phyloP scores from a whole-genome alignment of 208 protist species.

The Endotrypanum monterogeii region DNA sequence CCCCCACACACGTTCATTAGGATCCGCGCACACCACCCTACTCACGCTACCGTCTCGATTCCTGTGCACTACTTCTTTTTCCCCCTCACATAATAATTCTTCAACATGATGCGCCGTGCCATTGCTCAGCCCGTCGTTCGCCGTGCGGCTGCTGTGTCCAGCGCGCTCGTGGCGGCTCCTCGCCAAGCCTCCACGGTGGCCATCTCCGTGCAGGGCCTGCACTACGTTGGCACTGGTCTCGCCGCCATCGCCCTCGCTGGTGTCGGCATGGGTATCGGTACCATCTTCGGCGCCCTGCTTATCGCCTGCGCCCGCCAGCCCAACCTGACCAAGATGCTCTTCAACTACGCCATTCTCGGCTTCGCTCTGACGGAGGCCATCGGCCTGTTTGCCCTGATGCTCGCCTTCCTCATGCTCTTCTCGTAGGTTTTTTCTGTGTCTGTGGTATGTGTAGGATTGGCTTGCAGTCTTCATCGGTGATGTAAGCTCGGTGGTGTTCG shows the following conservation, averaged over 20 bases:
- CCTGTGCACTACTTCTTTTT: slow-evolving; percentile 4
- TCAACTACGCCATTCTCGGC: slow-evolving; percentile 86
- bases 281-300: slow-evolving; percentile 72
- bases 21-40: neutral
- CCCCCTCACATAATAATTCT: neutral
- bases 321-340: slow-evolving; percentile 78
- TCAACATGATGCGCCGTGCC: slow-evolving; percentile 72
- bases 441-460: neutral
- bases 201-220: slow-evolving; percentile 71
- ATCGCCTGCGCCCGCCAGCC: slow-evolving; percentile 77
- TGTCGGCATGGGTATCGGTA: slow-evolving; percentile 70
- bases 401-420: slow-evolving; percentile 91
- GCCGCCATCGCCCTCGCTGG: slow-evolving; percentile 74
- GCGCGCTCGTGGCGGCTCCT: slow-evolving; percentile 38
- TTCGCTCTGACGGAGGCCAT: slow-evolving; percentile 89
- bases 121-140: slow-evolving; percentile 41
- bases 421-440: slow-evolving; percentile 44
- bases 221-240: slow-evolving; percentile 81
- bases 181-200: slow-evolving; percentile 66
- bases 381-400: slow-evolving; percentile 84
- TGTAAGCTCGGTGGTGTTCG: neutral
- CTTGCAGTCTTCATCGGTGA: neutral
- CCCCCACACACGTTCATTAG: neutral
- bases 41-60: neutral
- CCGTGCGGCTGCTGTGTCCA: slow-evolving; percentile 34